Evolutionary conservation across 306 rosid species (phyloP).

Genomic region (Quillaja saponaria): DNA sequence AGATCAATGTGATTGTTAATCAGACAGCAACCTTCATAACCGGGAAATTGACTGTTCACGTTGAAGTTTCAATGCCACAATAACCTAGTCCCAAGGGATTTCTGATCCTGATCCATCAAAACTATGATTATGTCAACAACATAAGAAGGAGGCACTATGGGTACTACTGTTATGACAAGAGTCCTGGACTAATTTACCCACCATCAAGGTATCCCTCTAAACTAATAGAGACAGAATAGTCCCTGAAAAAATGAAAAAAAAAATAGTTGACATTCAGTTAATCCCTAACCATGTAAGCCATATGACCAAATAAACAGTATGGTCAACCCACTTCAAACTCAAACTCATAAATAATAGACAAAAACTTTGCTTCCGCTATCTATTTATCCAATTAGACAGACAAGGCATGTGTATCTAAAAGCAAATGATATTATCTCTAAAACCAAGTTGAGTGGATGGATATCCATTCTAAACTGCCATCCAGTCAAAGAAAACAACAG

Average conservation of each 20-base stretch:
- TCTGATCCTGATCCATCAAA: constrained; percentile 14
- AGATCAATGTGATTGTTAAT: background rate
- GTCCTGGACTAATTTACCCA: constrained; percentile 18
- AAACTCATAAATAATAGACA: no score
- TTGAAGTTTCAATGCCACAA: background rate
- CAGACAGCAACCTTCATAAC: background rate
- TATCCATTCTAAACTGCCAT: constrained; percentile 25
- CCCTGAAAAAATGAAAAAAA: no score
- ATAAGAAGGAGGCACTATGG: background rate
- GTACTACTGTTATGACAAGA: background rate
- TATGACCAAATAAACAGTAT: constrained; percentile 27
- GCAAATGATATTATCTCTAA: background rate
- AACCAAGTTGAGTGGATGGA: constrained; percentile 12
- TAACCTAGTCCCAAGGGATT: constrained; percentile 24
- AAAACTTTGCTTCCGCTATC: no score
- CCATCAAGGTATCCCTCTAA: constrained; percentile 19
- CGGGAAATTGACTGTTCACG: constrained; percentile 25
- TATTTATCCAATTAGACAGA: no score
- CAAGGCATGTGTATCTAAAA: background rate
- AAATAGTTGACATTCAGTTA: no score
- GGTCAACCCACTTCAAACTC: constrained; percentile 9
- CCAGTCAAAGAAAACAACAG: no score
- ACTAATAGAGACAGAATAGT: no score
- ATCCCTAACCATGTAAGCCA: constrained; percentile 16
- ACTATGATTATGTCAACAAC: constrained; percentile 14